phyloP scores from a whole-genome alignment of 2,329 filamentous ascomycete genomes.

The Xenoacremonium recifei region DNA sequence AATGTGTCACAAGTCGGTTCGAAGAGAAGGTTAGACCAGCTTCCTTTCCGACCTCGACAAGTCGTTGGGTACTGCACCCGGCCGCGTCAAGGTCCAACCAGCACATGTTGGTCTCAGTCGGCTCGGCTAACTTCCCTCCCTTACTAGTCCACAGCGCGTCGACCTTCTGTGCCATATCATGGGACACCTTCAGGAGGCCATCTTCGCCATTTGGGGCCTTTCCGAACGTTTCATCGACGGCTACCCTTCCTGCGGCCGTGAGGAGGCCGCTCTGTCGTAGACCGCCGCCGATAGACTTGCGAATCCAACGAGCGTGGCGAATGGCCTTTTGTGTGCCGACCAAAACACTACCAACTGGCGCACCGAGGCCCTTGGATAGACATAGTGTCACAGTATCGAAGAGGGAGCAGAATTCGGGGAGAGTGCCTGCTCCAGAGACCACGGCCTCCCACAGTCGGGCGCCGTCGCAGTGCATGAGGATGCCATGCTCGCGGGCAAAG shows the following conservation, averaged over 20 bases:
- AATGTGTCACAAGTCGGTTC: constrained; percentile 47
- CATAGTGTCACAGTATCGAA: constrained; percentile 77
- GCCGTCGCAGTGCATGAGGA: constrained; percentile 76
- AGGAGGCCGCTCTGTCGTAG: constrained; percentile 71
- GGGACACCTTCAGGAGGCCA: constrained; percentile 59
- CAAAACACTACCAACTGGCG: constrained; percentile 75
- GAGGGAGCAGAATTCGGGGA: constrained; percentile 64
- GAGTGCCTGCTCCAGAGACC: constrained; percentile 62
- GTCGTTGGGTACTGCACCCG: constrained; percentile 40
- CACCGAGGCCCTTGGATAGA: constrained; percentile 80
- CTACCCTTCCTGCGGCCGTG: constrained; percentile 68
- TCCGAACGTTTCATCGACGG: constrained; percentile 53
- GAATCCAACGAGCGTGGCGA: constrained; percentile 40
- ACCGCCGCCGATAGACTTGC: constrained; percentile 76
- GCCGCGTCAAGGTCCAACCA: constrained; percentile 73
- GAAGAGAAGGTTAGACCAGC: constrained; percentile 42
- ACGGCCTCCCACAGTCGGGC: constrained; percentile 82
- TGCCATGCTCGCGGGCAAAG: constrained; percentile 63
- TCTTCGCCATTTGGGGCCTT: constrained; percentile 37
- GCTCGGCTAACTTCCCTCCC: constrained; percentile 66
- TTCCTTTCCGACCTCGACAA: constrained; percentile 39
- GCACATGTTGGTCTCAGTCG: constrained; percentile 88
- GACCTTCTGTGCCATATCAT: constrained; percentile 61
- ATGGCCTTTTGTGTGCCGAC: constrained; percentile 47
- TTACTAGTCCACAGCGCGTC: constrained; percentile 69